Evolutionary conservation across 345 rosid genomes (phyloP).

Genomic region (Kandelia obovata): DNA sequence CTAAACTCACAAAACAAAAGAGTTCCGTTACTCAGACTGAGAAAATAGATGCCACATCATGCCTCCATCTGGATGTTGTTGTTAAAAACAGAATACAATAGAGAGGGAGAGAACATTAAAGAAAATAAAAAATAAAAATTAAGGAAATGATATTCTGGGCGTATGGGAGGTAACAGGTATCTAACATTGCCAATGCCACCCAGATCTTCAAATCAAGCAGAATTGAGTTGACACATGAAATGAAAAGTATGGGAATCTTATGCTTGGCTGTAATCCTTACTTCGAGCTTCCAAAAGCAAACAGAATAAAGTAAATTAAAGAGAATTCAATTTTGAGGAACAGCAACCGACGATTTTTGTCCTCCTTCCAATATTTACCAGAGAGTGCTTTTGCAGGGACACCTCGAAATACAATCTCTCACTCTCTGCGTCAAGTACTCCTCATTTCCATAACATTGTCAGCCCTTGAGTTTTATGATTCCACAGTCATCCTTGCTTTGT

Average conservation of each 20-base stretch:
- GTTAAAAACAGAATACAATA: no score
- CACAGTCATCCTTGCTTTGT: conserved; percentile 20
- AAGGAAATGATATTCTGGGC: no score
- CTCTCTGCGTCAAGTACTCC: conserved; percentile 3
- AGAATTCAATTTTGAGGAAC: conserved; percentile 15
- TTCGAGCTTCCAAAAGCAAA: conserved; percentile 11
- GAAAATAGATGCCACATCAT: no score
- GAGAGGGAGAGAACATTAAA: no score
- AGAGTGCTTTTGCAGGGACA: conserved; percentile 15
- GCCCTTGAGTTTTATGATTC: conserved; percentile 17
- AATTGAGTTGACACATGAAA: conserved; percentile 9
- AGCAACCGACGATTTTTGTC: conserved; percentile 16
- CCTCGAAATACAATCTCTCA: background rate
- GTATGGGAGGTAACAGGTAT: no score
- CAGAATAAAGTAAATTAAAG: background rate
- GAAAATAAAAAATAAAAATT: no score
- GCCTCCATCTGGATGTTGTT: no score
- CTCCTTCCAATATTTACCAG: conserved; percentile 2
- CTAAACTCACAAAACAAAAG: no score
- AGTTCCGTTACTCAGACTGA: no score
- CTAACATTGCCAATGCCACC: background rate
- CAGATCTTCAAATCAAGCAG: conserved; percentile 12
- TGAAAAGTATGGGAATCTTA: conserved; percentile 29
- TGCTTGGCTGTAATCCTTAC: conserved; percentile 24
- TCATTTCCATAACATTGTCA: conserved; percentile 21